Evolutionary conservation across 208 protist species (phyloP).

Genomic region (Wallacemonas rigidus): DNA sequence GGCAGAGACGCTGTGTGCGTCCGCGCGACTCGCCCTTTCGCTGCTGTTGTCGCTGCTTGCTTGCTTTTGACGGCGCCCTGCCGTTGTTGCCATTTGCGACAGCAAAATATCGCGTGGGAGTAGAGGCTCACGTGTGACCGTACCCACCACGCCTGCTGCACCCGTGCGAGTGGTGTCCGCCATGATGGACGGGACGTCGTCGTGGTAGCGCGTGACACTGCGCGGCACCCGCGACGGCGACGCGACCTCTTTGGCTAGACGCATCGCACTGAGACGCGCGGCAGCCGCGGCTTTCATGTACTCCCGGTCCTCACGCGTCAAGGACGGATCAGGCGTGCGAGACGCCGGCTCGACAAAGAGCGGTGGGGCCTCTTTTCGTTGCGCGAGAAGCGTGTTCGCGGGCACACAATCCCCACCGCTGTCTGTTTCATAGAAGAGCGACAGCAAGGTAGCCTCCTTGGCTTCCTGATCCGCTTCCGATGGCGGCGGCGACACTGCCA

Average conservation of each 20-base stretch:
- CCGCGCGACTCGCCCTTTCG: background rate
- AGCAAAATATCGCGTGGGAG: background rate
- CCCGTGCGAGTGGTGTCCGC: too few species aligned
- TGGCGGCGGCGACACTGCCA: too few species aligned
- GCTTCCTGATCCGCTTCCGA: too few species aligned
- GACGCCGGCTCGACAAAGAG: conserved; percentile 1
- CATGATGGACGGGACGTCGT: background rate
- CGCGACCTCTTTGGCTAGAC: conserved; percentile 33
- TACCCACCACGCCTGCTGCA: conserved; percentile 5
- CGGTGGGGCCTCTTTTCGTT: conserved; percentile 22
- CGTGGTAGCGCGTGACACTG: conserved; percentile 31
- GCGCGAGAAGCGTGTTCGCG: conserved; percentile 24
- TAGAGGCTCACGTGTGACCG: background rate
- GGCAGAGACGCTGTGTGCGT: background rate
- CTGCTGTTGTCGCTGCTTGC: too few species aligned
- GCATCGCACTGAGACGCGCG: conserved; percentile 26
- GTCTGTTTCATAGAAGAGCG: background rate
- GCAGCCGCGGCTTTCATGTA: conserved; percentile 34
- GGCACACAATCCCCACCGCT: background rate
- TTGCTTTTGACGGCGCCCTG: background rate
- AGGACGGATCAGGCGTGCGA: background rate
- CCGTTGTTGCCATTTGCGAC: conserved; percentile 4
- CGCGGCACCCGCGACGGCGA: conserved; percentile 25
- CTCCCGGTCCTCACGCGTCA: conserved; percentile 5
- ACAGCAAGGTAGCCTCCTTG: conserved; percentile 8